Evolutionary conservation across 768 basidiomycete species (phyloP).

Genomic region (Collybiopsis confluens): DNA sequence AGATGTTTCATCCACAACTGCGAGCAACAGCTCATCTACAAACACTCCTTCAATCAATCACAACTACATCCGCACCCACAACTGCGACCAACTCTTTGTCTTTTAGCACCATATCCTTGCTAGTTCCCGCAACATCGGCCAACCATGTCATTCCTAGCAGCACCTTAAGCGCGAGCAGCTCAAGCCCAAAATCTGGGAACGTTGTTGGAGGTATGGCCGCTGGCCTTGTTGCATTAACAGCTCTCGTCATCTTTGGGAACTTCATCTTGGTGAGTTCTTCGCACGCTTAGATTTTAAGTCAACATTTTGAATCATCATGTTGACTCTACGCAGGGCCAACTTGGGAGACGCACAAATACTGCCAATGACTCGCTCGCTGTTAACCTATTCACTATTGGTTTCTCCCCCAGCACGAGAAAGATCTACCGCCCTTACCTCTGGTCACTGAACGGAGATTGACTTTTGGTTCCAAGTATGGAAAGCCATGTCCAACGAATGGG

Average conservation of each 20-base stretch:
- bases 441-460: conserved; percentile 52
- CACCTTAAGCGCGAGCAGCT: background rate
- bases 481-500: conserved; percentile 13
- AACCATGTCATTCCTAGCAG: background rate
- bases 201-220: conserved; percentile 43
- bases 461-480: conserved; percentile 27
- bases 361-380: conserved; percentile 45
- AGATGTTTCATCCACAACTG: background rate
- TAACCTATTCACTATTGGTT: conserved; percentile 46
- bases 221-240: conserved; percentile 38
- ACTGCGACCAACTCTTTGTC: background rate
- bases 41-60: background rate
- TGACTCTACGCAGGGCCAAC: conserved; percentile 33
- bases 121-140: background rate
- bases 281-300: too few species aligned
- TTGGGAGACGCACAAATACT: conserved; percentile 36
- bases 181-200: background rate
- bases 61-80: background rate
- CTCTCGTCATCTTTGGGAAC: conserved; percentile 35
- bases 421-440: conserved; percentile 38
- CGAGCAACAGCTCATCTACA: background rate
- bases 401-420: conserved; percentile 35
- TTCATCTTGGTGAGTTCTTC: conserved; percentile 43
- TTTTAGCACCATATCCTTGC: background rate
- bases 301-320: too few species aligned